Percentiles rank a stretch among this genome's conserved stretches.
These are phyloP conservation scores for Alopecurus myosuroides DNA, from an alignment of 176 grass and related monocot genomes.

Conservation along the genomic window DNA sequence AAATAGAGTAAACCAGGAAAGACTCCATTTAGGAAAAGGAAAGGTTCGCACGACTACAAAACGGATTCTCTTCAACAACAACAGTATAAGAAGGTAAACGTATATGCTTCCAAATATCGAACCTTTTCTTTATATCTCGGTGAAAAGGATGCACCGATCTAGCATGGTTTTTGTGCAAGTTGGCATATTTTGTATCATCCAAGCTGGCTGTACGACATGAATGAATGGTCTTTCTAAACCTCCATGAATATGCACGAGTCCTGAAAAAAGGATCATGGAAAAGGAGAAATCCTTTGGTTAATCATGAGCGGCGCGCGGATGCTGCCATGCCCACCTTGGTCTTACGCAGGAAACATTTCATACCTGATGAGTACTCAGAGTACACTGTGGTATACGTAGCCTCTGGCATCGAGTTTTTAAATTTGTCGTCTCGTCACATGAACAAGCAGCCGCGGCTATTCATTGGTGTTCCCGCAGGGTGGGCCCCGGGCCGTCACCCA, in stretches of 20 bases:
- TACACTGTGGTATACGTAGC: neutral
- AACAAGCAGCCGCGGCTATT: slow-evolving; percentile 4
- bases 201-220: neutral
- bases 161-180: neutral
- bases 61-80: neutral
- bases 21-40: neutral
- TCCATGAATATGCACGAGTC: neutral
- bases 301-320: neutral
- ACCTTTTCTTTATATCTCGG: neutral
- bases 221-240: neutral
- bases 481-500: slow-evolving; percentile 27
- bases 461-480: neutral
- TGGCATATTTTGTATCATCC: neutral
- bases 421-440: slow-evolving; percentile 34
- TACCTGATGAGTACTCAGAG: neutral
- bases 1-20: neutral
- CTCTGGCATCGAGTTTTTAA: neutral
- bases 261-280: neutral
- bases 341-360: slow-evolving; percentile 1
- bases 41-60: neutral
- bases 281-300: neutral
- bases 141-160: neutral
- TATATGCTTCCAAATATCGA: neutral
- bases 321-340: neutral
- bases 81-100: neutral